Percentiles rank a stretch among this genome's conserved stretches.
These are phyloP conservation scores for Raddia guianensis DNA, from an alignment of 176 grass and related monocot species.

Conservation along the genomic window DNA sequence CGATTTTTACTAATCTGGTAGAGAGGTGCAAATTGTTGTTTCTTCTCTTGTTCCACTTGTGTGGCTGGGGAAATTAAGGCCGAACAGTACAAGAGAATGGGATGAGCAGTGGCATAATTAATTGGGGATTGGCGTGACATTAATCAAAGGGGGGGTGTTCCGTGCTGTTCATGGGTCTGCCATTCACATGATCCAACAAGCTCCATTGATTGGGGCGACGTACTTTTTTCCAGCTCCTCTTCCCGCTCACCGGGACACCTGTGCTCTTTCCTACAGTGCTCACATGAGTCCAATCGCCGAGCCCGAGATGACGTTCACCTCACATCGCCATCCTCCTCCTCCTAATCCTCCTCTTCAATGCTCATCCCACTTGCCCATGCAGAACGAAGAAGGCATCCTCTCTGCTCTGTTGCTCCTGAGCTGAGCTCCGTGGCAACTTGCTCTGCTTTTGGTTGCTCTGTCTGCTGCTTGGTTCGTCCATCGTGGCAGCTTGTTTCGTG, in stretches of 20 bases:
- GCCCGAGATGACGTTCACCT: no score
- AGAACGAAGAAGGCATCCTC: not conserved
- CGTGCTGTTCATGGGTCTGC: slow-evolving; percentile 15
- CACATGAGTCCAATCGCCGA: slow-evolving; percentile 12
- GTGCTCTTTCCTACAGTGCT: slow-evolving; percentile 21
- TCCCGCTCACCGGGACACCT: slow-evolving; percentile 33
- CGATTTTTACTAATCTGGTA: no score
- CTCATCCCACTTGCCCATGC: slow-evolving; percentile 8
- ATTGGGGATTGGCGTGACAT: slow-evolving; percentile 11
- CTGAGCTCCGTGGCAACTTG: not conserved
- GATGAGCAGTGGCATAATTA: slow-evolving; percentile 24
- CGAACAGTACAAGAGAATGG: not conserved
- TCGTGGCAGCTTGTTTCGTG: no score
- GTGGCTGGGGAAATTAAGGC: not conserved
- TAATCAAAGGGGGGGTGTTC: slow-evolving; percentile 25
- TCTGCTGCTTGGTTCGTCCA: not conserved
- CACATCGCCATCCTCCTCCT: not conserved
- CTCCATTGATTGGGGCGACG: slow-evolving; percentile 36
- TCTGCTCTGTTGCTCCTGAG: slow-evolving; percentile 4
- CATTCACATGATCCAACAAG: slow-evolving; percentile 69
- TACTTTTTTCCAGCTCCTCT: not conserved
- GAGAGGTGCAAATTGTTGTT: no score
- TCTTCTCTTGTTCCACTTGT: not conserved
- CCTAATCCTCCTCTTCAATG: no score
- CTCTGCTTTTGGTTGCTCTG: not conserved